Evolutionary conservation across 2,329 filamentous ascomycete genomes (phyloP).

Genomic region (Teratosphaeria viscida): DNA sequence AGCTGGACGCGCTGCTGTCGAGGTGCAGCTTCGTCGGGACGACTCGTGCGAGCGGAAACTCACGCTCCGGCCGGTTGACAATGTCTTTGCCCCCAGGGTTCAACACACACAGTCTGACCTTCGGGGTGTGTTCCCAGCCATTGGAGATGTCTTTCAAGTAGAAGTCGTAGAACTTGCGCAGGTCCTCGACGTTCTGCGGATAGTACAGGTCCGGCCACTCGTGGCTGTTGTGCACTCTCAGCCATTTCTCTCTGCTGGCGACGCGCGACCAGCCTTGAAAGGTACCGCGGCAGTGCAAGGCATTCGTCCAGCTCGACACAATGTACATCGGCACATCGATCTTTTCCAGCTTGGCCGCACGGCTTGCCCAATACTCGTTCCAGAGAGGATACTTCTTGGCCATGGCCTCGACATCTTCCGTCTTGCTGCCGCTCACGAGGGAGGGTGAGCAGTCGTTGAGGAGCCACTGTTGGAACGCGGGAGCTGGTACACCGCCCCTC

Average conservation of each 20-base stretch:
- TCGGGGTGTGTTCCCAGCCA: conserved; percentile 37
- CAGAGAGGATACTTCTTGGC: conserved; percentile 1
- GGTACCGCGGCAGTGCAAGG: conserved; percentile 10
- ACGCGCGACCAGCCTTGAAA: conserved; percentile 30
- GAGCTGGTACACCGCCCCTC: conserved; percentile 28
- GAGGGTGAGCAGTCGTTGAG: conserved; percentile 3
- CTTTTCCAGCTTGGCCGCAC: conserved; percentile 15
- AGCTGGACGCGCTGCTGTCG: not conserved
- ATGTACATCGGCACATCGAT: conserved; percentile 18
- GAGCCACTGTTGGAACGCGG: conserved; percentile 9
- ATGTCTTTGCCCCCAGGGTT: conserved; percentile 5
- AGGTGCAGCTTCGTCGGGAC: not conserved
- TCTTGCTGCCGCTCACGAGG: not conserved
- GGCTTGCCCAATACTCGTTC: conserved; percentile 19
- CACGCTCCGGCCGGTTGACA: not conserved
- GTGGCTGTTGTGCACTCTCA: conserved; percentile 31
- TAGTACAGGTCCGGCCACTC: conserved; percentile 39
- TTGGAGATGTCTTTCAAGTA: conserved; percentile 37
- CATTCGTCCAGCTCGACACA: conserved; percentile 13
- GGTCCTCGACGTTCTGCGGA: conserved; percentile 26
- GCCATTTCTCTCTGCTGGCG: conserved; percentile 33
- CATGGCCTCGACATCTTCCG: conserved; percentile 1
- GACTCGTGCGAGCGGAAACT: not conserved
- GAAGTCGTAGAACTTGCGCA: conserved; percentile 36
- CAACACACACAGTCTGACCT: conserved; percentile 32